A percentile compares a stretch with the other conserved stretches of the same genome.
Evolutionary conservation across 768 basidiomycete species (phyloP).

Genomic region (Cystobasidium tubakii): DNA sequence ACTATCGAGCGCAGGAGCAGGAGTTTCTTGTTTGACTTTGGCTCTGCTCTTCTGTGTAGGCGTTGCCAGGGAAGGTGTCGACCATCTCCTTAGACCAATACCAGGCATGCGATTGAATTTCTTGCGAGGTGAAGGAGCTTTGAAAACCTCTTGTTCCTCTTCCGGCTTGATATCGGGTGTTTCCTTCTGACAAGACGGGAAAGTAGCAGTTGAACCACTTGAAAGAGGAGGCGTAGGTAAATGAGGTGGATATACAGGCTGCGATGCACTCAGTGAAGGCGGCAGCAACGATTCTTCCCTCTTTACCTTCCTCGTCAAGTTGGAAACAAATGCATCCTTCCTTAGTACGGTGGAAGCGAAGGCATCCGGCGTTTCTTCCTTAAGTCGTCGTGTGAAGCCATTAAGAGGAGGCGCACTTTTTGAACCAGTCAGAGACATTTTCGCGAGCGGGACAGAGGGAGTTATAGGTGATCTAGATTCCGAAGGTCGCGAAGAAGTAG

Average conservation of each 20-base stretch:
- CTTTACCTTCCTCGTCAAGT: background rate
- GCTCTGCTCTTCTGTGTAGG: background rate
- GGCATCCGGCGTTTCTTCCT: background rate
- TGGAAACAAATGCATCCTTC: background rate
- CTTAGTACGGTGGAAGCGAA: background rate
- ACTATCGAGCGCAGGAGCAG: background rate
- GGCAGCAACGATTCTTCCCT: background rate
- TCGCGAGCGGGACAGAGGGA: background rate
- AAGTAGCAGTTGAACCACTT: background rate
- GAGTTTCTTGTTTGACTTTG: background rate
- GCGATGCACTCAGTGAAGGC: background rate
- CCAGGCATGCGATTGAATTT: background rate
- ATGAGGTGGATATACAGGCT: background rate
- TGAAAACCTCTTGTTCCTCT: background rate
- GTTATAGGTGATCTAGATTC: background rate
- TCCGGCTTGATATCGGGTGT: background rate
- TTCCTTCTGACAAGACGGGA: background rate
- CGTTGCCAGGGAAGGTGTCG: background rate
- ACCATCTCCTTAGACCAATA: background rate
- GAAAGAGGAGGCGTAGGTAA: background rate
- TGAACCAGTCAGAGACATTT: background rate
- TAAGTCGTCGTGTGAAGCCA: background rate
- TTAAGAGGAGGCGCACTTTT: background rate
- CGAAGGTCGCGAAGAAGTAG: background rate
- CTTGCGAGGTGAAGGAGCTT: background rate